Conservation (phyloP, 352 stramenopile species). For the Phytophthora fragariaefolia region DNA sequence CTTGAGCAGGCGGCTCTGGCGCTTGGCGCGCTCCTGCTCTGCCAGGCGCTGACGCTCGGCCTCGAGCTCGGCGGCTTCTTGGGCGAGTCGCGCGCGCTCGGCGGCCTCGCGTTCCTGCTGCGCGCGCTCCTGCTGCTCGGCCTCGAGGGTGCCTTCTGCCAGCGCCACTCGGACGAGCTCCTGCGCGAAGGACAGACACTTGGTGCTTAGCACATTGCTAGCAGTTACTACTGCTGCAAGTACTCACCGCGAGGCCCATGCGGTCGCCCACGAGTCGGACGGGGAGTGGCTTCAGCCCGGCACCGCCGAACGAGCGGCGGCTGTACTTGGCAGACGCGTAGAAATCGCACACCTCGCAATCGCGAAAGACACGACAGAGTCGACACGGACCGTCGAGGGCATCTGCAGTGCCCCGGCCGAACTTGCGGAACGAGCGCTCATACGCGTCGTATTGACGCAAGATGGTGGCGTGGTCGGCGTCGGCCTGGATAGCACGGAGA, state of each 20-base stretch:
- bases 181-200: constrained; percentile 15
- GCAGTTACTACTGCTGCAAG: neutral
- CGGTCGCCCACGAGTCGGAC: constrained; percentile 50
- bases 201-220: neutral
- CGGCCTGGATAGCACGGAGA: constrained; percentile 87
- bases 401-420: constrained; percentile 53
- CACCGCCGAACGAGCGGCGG: constrained; percentile 28
- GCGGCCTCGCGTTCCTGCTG: constrained; percentile 27
- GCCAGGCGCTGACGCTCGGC: constrained; percentile 19
- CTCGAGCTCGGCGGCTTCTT: constrained; percentile 8
- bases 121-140: constrained; percentile 46
- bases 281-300: constrained; percentile 33
- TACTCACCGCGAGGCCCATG: constrained; percentile 57
- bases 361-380: constrained; percentile 82
- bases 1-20: constrained; percentile 16
- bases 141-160: constrained; percentile 50
- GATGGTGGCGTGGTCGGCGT: constrained; percentile 91
- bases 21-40: constrained; percentile 22
- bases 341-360: constrained; percentile 91
- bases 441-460: constrained; percentile 92
- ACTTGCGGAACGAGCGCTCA: constrained; percentile 77
- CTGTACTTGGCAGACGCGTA: constrained; percentile 52
- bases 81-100: constrained; percentile 6
- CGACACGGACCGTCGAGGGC: constrained; percentile 51
- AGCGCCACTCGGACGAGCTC: constrained; percentile 60